Base-by-base conservation (phyloP, 768 basidiomycete genomes). In the Leccinum barrowsii region DNA sequence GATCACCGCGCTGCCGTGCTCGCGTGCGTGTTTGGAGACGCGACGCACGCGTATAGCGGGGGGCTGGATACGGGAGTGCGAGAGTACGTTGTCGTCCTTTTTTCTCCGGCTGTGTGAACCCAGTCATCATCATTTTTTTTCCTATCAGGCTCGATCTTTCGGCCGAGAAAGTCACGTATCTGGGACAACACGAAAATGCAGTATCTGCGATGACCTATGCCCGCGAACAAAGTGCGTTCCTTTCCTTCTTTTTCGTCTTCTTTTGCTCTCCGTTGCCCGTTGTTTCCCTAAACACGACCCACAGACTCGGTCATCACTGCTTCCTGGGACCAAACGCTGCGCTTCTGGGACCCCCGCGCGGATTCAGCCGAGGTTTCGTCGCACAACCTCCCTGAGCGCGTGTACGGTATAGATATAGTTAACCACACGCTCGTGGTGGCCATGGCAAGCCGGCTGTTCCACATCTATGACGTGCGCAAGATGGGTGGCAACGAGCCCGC, bases 321-420 rank as follows among this genome's bases (percentile, higher is more conserved):
- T 11, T 94, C 94, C 15, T 98, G 94, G 94, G 95, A 98, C 70
- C 84, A 87, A 50, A 89, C 92, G 0, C 67, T 98, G 24, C 88
- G 88, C 11, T 83, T 94, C 67, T 97, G 92, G 88, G 94, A 98
- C 67, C 84, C 89, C 0, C 83, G 90, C 35, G 78, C 85, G 0
- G 68, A 82, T 1, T 74, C 76, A 19, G 73, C 84, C 1, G 80
- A 85, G 62, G 82, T 84, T 58, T 79, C 82, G 30, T 59, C 85
- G 22, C 79, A 89, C 59, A 65, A 78, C 12, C 83, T 92, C 1
- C 92, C 94, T 0, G 90, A 92, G 71, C 87, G 95, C 17, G 82
- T 94, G 22, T 97, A 97, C 73, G 77, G 85, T 61, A 83, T 96
- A 73, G 92, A 94, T 64, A 75, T 89, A 22, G 85, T 89, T 22